A percentile compares a stretch with the other conserved stretches of the same genome.
phyloP scores from a whole-genome alignment of 345 rosid genomes.

The Boechera divaricarpa region DNA sequence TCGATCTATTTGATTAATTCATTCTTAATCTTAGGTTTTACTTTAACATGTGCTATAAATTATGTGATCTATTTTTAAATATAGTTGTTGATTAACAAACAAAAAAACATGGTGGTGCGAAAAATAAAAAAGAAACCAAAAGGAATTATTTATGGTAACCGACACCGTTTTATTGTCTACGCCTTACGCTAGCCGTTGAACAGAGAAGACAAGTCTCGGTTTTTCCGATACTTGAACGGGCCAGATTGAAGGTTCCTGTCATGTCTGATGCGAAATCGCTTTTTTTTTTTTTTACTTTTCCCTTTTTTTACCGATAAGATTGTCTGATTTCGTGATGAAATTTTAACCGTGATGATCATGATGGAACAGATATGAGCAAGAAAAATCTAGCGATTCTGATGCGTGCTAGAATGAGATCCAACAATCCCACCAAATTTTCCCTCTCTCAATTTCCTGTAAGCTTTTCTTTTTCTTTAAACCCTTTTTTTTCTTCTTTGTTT shows the following conservation, averaged over 20 bases:
- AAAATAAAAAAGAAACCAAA: no score
- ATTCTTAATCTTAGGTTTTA: no score
- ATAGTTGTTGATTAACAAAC: no score
- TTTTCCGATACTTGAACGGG: conserved; percentile 26
- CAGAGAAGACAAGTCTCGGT: not conserved
- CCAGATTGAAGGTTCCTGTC: conserved; percentile 35
- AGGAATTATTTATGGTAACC: no score
- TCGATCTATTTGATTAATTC: not conserved
- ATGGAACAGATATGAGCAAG: conserved; percentile 67
- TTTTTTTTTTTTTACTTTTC: not conserved
- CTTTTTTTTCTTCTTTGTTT: not conserved
- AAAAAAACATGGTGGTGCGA: no score
- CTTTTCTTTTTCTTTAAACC: not conserved
- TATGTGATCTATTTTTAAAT: no score
- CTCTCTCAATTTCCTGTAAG: conserved; percentile 65
- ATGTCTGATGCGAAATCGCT: not conserved
- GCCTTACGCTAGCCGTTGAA: conserved; percentile 8
- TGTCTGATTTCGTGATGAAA: not conserved
- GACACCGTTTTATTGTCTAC: not conserved
- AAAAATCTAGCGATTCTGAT: conserved; percentile 66
- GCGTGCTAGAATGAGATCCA: conserved; percentile 75
- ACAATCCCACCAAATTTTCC: conserved; percentile 50
- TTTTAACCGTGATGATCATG: conserved; percentile 2
- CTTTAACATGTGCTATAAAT: no score
- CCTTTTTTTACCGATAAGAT: not conserved